Evolutionary conservation across 1,284 basidiomycete genomes (phyloP).

Genomic region (Ceratobasidium sp.): DNA sequence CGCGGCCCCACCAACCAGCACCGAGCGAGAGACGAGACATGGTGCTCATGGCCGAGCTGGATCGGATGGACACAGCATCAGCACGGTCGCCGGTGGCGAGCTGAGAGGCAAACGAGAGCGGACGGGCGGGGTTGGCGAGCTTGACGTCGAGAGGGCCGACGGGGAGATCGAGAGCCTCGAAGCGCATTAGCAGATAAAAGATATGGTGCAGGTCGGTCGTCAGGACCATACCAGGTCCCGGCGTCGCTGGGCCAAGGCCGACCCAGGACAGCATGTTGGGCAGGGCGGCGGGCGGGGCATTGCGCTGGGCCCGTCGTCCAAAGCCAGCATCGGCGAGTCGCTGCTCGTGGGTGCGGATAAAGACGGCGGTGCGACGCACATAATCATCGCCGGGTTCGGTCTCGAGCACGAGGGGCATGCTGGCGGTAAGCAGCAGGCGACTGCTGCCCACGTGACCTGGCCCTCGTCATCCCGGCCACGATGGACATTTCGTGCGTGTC

Average conservation of each 20-base stretch:
- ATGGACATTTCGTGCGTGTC: slow-evolving; percentile 35
- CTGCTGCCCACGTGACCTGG: slow-evolving; percentile 6
- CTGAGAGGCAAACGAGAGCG: slow-evolving; percentile 74
- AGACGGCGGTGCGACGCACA: slow-evolving; percentile 68
- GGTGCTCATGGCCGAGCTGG: slow-evolving; percentile 77
- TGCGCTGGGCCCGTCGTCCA: slow-evolving; percentile 57
- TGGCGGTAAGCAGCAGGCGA: slow-evolving; percentile 1
- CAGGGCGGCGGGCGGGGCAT: slow-evolving; percentile 54
- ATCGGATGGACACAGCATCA: slow-evolving; percentile 77
- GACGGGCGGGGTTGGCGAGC: slow-evolving; percentile 71
- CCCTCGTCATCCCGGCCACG: background rate
- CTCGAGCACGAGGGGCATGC: slow-evolving; percentile 55
- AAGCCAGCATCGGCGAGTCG: slow-evolving; percentile 69
- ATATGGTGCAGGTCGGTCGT: slow-evolving; percentile 80
- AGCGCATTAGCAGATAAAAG: slow-evolving; percentile 85
- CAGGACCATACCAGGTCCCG: slow-evolving; percentile 65
- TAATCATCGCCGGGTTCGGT: slow-evolving; percentile 74
- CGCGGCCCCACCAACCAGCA: slow-evolving; percentile 69
- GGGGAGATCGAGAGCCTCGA: slow-evolving; percentile 76
- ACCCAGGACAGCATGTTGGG: slow-evolving; percentile 73
- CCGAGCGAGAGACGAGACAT: slow-evolving; percentile 78
- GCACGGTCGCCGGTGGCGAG: slow-evolving; percentile 65
- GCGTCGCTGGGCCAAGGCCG: slow-evolving; percentile 53
- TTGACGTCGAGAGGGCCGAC: slow-evolving; percentile 83
- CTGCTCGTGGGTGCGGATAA: slow-evolving; percentile 72